A percentile compares a stretch with the other conserved stretches of the same genome.
Conservation (phyloP, 208 protist species). For the Acanthamoeba royreba region DNA sequence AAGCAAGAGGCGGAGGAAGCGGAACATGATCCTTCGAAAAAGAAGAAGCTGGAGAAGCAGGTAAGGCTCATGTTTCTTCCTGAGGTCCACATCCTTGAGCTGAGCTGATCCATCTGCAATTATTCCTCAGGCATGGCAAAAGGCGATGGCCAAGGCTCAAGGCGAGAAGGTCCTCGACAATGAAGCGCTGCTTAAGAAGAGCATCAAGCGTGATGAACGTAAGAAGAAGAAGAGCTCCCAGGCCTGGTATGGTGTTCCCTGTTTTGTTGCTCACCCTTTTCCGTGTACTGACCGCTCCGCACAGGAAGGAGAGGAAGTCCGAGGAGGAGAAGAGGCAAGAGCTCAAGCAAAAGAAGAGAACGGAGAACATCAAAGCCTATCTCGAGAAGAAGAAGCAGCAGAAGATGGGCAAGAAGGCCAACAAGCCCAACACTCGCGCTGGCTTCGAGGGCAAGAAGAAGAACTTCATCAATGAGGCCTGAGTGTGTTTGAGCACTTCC, state of each 20-base stretch:
- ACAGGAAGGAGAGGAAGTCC: not conserved
- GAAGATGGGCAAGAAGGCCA: not conserved
- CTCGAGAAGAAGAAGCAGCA: constrained; percentile 27
- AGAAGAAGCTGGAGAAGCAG: constrained; percentile 22
- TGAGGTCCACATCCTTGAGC: not conserved
- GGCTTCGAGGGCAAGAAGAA: constrained; percentile 26
- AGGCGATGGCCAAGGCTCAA: not conserved
- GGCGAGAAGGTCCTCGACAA: constrained; percentile 4
- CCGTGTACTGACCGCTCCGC: not conserved
- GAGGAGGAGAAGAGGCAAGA: constrained; percentile 2
- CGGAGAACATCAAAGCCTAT: constrained; percentile 24
- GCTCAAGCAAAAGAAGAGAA: constrained; percentile 26
- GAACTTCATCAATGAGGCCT: constrained; percentile 1
- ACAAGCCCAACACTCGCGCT: not conserved
- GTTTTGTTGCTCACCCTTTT: not conserved
- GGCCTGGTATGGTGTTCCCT: not conserved
- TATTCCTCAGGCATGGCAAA: not conserved
- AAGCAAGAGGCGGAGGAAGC: not conserved
- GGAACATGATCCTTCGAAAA: not conserved
- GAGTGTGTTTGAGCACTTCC: not conserved
- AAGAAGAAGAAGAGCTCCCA: not conserved
- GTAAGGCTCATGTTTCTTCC: not conserved
- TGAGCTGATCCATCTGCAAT: not conserved
- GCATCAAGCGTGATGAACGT: not conserved
- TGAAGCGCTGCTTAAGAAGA: not conserved